Evolutionary conservation across 768 basidiomycete genomes (phyloP), one percentile per base, ranked within the genome.

Genomic region (Mycena indigotica): DNA sequence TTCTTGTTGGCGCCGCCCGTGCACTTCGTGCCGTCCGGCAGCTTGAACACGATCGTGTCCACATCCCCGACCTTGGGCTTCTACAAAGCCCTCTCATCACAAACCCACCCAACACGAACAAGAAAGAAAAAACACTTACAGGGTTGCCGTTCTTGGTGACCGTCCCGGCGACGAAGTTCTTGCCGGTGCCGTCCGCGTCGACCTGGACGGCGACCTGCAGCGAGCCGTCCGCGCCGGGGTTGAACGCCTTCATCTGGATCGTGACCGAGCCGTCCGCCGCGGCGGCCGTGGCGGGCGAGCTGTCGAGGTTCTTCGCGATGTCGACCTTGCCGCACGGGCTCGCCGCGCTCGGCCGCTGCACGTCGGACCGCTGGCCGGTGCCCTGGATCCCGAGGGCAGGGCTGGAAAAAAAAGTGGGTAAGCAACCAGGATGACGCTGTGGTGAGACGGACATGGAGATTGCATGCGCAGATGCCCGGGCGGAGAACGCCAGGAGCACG

Each of bases 121-220:
- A 23, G 29, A 8, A n/a, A n/a, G n/a, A n/a, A n/a, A n/a, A n/a
- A n/a, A n/a, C n/a, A 71, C 78, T 65, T 58, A 84, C 83, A n/a
- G 70, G 66, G 52, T 75, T 70, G 30, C 83, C 83, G 60, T 85
- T 84, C 56, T 66, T 73, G 10, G 74, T 65, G 24, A 84, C 72
- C 1, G 71, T 76, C 48, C 68, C 69, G 15, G 70, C 69, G 2
- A 70, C 72, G 48, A 78, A 77, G 25, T 62, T 73, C 23, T 69
- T 72, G 1, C 77, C 77, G 4, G 72, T 75, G 16, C 77, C 77
- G 41, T 44, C 41, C 8, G 41, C 41, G 35, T 35, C 32, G 32
- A 35, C 32, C 17, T 8, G 32, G 32, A 35, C 32, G 17, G 32
- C 32, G 32, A 8, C 17, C 32, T 35, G 32, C 32, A 17, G 32